These are phyloP conservation scores for Verticillium nubilum DNA, from an alignment of 2,329 filamentous ascomycete genomes.

Conservation along the genomic window DNA sequence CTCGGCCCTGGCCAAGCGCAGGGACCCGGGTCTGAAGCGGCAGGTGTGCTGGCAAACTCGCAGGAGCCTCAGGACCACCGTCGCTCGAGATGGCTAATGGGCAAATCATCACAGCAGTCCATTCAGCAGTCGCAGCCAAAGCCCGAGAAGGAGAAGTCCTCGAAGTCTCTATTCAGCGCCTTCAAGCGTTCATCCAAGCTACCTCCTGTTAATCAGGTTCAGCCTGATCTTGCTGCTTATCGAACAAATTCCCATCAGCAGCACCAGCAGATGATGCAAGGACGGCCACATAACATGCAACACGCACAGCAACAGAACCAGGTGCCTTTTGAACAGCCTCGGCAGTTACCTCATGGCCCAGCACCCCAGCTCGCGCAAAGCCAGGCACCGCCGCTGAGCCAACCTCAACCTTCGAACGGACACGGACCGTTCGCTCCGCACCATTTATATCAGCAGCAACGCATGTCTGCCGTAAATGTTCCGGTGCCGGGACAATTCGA, in stretches of 20 bases:
- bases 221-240: not conserved
- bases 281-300: not conserved
- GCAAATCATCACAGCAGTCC: not conserved
- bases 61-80: not conserved
- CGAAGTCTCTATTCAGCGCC: slow-evolving; percentile 16
- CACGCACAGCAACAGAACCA: not conserved
- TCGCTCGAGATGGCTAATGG: not conserved
- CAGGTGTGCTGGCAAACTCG: not conserved
- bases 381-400: not conserved
- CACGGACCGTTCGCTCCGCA: not conserved
- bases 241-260: not conserved
- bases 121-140: slow-evolving; percentile 6
- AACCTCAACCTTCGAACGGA: not conserved
- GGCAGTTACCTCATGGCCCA: slow-evolving; percentile 3
- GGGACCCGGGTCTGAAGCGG: not conserved
- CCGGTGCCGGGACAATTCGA: not conserved
- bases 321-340: not conserved
- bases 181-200: slow-evolving; percentile 20
- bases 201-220: slow-evolving; percentile 8
- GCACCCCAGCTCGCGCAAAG: not conserved
- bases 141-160: slow-evolving; percentile 14
- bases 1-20: not conserved
- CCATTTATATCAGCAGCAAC: slow-evolving; percentile 4
- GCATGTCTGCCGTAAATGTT: not conserved
- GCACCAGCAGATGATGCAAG: not conserved